Evolutionary conservation across 2,329 filamentous ascomycete species (phyloP).

Genomic region (Monosporascus sp.): DNA sequence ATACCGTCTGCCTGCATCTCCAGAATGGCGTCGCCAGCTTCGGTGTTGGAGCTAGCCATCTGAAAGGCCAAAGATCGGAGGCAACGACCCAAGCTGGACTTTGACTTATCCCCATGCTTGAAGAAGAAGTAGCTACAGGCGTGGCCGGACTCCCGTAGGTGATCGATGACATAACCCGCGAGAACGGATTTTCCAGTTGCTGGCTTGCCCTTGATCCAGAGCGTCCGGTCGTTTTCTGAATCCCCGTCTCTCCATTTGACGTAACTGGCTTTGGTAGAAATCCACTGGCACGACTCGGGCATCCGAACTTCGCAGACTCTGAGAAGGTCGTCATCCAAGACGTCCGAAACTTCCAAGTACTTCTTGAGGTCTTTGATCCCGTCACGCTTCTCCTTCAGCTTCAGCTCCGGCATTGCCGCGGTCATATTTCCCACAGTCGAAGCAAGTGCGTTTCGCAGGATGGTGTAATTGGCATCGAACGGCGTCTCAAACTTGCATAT

Average conservation of each 20-base stretch:
- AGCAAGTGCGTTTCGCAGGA: too few relatives aligned
- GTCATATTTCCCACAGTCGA: too few relatives aligned
- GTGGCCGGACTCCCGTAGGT: not conserved
- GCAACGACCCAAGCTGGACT: constrained; percentile 22
- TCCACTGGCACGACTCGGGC: constrained; percentile 3
- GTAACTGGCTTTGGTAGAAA: constrained; percentile 2
- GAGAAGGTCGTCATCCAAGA: too few relatives aligned
- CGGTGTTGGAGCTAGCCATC: constrained; percentile 21
- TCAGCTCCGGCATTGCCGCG: too few relatives aligned
- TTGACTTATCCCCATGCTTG: constrained; percentile 18
- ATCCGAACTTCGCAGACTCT: too few relatives aligned
- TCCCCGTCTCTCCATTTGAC: constrained; percentile 4
- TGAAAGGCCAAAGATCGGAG: constrained; percentile 25
- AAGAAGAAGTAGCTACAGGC: constrained; percentile 12
- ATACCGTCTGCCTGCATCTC: constrained; percentile 6
- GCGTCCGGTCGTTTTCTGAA: constrained; percentile 1
- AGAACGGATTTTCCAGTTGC: constrained; percentile 9
- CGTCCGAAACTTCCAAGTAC: too few relatives aligned
- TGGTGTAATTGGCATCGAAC: too few relatives aligned
- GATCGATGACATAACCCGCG: constrained; percentile 4
- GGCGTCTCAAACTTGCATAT: too few relatives aligned
- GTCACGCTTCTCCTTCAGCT: too few relatives aligned
- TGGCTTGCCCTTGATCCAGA: constrained; percentile 9
- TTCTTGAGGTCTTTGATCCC: too few relatives aligned
- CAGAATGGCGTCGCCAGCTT: constrained; percentile 3